Percentiles rank a stretch among this genome's conserved stretches.
These are phyloP conservation scores for Ganoderma multipileum DNA, from an alignment of 1,284 basidiomycete genomes.

Conservation along the genomic window DNA sequence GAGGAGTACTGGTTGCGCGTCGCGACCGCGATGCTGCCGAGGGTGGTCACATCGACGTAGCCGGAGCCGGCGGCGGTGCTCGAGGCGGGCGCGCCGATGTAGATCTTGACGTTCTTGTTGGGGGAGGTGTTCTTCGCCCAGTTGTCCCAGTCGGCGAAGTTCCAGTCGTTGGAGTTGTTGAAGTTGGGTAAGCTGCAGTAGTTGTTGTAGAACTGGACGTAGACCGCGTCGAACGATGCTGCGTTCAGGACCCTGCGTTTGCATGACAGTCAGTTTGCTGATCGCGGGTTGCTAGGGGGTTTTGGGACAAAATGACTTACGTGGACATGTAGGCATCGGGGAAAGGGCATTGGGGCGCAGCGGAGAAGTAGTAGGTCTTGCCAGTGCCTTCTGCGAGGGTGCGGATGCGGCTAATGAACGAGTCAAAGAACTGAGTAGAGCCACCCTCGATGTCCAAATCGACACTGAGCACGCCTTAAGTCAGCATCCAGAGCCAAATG, in stretches of 20 bases:
- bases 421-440: constrained; percentile 50
- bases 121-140: constrained; percentile 67
- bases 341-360: constrained; percentile 70
- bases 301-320: constrained; percentile 26
- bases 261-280: background rate
- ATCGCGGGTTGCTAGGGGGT: background rate
- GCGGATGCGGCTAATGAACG: constrained; percentile 62
- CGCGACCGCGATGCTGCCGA: constrained; percentile 51
- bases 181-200: constrained; percentile 58
- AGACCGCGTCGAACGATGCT: constrained; percentile 66
- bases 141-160: constrained; percentile 63
- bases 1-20: constrained; percentile 60
- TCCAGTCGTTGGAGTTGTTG: constrained; percentile 50
- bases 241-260: constrained; percentile 52
- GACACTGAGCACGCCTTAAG: constrained; percentile 41
- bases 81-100: constrained; percentile 66
- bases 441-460: constrained; percentile 76
- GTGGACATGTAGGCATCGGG: constrained; percentile 64
- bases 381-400: constrained; percentile 52
- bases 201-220: constrained; percentile 74
- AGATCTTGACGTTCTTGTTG: constrained; percentile 67
- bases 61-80: constrained; percentile 56
- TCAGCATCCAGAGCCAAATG: too few species aligned
- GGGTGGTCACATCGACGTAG: constrained; percentile 54
- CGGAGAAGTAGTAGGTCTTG: constrained; percentile 69